Percentiles rank a stretch among this genome's conserved stretches.
These are phyloP conservation scores for Warburgia ugandensis DNA, from an alignment of 164 flowering plant species.

Conservation along the genomic window DNA sequence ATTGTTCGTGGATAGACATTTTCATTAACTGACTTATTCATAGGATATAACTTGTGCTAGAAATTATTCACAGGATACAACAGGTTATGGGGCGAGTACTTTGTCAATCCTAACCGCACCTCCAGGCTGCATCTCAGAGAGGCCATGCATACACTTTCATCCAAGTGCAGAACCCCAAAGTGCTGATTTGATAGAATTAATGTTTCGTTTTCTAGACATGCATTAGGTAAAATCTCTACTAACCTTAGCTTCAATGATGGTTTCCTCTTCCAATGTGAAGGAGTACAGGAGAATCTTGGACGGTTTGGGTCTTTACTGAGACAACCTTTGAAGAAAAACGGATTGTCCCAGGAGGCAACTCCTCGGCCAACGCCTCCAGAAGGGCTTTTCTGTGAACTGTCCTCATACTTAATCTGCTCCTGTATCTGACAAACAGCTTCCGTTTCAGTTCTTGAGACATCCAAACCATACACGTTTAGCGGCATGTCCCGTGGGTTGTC, in stretches of 20 bases:
- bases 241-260: slow-evolving; percentile 31
- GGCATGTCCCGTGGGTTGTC: background rate
- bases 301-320: slow-evolving; percentile 15
- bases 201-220: no score
- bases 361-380: slow-evolving; percentile 31
- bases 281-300: slow-evolving; percentile 11
- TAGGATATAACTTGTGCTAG: no score
- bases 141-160: no score
- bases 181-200: background rate
- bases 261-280: slow-evolving; percentile 26
- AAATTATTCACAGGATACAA: no score
- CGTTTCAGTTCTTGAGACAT: background rate
- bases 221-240: no score
- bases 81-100: no score
- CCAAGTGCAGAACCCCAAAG: background rate
- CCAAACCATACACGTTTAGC: background rate
- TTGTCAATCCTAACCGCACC: no score
- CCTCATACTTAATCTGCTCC: slow-evolving; percentile 9
- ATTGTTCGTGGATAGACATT: no score
- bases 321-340: slow-evolving; percentile 31
- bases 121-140: no score
- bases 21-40: no score
- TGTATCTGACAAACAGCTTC: background rate
- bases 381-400: slow-evolving; percentile 24
- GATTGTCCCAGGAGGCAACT: slow-evolving; percentile 22